Percentiles rank a stretch among this genome's conserved stretches.
Evolutionary conservation across 1,284 basidiomycete genomes (phyloP).

Genomic region (Coniferiporia weirii): DNA sequence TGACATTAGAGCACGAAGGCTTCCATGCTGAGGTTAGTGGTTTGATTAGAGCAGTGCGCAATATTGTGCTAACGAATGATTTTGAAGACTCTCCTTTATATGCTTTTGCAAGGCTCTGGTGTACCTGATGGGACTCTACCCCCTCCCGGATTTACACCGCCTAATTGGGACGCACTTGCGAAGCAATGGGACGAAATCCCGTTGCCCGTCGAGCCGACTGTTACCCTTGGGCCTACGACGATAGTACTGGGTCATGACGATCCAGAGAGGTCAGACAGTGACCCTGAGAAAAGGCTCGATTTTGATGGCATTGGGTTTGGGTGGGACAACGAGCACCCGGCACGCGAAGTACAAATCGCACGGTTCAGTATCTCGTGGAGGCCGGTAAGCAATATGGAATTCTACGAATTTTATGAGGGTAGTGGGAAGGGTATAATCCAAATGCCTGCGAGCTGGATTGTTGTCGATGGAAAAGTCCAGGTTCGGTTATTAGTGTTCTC

Average conservation of each 20-base stretch:
- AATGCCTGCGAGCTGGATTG: constrained; percentile 68
- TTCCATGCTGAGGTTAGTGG: constrained; percentile 67
- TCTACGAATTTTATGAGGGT: constrained; percentile 50
- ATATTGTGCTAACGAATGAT: constrained; percentile 6
- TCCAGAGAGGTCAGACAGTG: constrained; percentile 63
- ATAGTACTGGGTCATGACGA: constrained; percentile 85
- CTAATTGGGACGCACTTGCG: constrained; percentile 71
- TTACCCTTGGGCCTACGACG: constrained; percentile 56
- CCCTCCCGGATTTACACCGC: constrained; percentile 70
- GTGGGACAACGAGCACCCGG: constrained; percentile 94
- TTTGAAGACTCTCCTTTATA: constrained; percentile 83
- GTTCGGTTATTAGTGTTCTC: constrained; percentile 30
- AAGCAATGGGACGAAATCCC: constrained; percentile 58
- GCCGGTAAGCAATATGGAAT: constrained; percentile 83
- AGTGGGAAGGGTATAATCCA: constrained; percentile 35
- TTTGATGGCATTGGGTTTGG: constrained; percentile 62
- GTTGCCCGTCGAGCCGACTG: constrained; percentile 35
- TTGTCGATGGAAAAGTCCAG: constrained; percentile 42
- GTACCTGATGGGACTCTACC: constrained; percentile 62
- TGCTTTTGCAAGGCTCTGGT: constrained; percentile 80
- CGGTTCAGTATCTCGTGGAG: constrained; percentile 75
- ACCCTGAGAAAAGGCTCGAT: constrained; percentile 23
- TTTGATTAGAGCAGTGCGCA: neutral
- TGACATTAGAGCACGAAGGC: constrained; percentile 87
- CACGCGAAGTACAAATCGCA: constrained; percentile 49